These are phyloP conservation scores for Eutrema japonicum DNA, from an alignment of 345 rosid species.

Conservation along the genomic window DNA sequence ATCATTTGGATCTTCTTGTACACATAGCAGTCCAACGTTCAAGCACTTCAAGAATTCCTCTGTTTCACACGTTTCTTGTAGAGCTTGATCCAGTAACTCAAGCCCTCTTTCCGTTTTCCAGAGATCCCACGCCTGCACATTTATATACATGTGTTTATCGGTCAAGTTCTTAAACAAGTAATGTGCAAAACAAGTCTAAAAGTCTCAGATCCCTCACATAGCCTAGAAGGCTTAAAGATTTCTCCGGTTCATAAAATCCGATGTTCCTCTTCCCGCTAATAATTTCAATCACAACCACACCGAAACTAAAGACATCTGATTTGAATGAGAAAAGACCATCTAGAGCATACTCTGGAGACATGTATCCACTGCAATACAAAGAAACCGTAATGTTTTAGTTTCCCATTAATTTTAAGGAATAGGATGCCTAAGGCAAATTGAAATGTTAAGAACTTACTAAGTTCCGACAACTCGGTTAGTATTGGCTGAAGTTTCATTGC, in stretches of 20 bases:
- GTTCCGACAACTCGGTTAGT: slow-evolving; percentile 75
- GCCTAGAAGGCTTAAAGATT: slow-evolving; percentile 53
- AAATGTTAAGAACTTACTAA: slow-evolving; percentile 53
- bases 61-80: slow-evolving; percentile 37
- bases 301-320: slow-evolving; percentile 69
- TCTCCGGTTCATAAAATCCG: slow-evolving; percentile 43
- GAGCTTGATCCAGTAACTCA: slow-evolving; percentile 49
- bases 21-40: slow-evolving; percentile 60
- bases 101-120: slow-evolving; percentile 51
- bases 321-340: slow-evolving; percentile 67
- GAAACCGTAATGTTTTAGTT: background rate
- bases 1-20: slow-evolving; percentile 61
- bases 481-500: slow-evolving; percentile 55
- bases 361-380: slow-evolving; percentile 57
- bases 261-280: slow-evolving; percentile 59
- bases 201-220: slow-evolving; percentile 50
- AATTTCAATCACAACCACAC: slow-evolving; percentile 63
- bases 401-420: slow-evolving; percentile 10
- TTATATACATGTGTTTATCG: background rate
- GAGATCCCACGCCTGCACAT: slow-evolving; percentile 59
- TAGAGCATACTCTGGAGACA: slow-evolving; percentile 75
- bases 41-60: slow-evolving; percentile 51
- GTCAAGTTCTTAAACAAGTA: slow-evolving; percentile 10
- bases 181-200: background rate
- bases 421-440: background rate